These are phyloP conservation scores for Aleurites moluccanus DNA, from an alignment of 441 rosid genomes.

Conservation along the genomic window DNA sequence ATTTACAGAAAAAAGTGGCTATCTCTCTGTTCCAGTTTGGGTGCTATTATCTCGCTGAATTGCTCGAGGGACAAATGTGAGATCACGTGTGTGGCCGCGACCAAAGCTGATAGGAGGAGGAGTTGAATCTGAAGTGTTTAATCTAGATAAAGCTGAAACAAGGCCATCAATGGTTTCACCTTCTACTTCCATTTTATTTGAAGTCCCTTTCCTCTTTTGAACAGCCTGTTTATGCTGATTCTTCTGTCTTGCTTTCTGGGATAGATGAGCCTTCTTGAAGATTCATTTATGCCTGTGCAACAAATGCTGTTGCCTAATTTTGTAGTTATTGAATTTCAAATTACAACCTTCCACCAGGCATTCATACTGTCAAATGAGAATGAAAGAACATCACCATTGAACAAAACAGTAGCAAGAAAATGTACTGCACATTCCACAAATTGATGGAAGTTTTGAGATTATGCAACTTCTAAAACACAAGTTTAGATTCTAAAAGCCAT, in stretches of 20 bases:
- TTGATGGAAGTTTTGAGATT: not conserved
- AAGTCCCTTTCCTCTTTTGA: constrained; percentile 34
- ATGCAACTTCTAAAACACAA: not conserved
- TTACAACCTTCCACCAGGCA: constrained; percentile 95
- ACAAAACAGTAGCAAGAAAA: not conserved
- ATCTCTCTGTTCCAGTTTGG: no score
- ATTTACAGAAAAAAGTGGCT: no score
- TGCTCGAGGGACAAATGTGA: no score
- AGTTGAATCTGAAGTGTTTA: no score
- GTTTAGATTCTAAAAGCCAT: not conserved
- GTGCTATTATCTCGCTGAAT: no score
- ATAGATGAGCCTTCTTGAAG: constrained; percentile 63
- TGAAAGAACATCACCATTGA: not conserved
- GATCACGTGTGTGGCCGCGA: no score
- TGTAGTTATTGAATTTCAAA: constrained; percentile 71
- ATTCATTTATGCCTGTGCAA: constrained; percentile 90
- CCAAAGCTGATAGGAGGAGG: no score
- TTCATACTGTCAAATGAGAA: constrained; percentile 56
- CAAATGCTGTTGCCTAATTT: constrained; percentile 77
- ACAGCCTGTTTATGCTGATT: constrained; percentile 39
- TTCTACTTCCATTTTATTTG: no score
- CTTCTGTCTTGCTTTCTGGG: constrained; percentile 81
- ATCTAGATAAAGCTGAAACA: no score
- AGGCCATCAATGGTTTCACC: no score
- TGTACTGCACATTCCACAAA: not conserved